Percentiles rank a stretch among this genome's conserved stretches.
Evolutionary conservation across 129 eudicot species (phyloP).

Genomic region (Flaveria sonorensis): DNA sequence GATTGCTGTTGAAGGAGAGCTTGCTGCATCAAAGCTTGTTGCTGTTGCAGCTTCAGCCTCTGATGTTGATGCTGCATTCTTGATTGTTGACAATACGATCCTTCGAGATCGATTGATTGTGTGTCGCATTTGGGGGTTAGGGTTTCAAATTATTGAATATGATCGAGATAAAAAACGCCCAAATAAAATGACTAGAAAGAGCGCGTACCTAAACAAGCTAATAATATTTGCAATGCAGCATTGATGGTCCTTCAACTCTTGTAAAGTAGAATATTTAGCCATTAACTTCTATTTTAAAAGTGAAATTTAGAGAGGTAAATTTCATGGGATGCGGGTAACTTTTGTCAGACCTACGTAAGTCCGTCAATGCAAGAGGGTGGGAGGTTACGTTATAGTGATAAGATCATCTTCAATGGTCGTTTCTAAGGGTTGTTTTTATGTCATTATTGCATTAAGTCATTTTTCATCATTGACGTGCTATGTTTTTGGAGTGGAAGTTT

Average conservation of each 20-base stretch:
- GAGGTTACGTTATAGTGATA: too few species aligned
- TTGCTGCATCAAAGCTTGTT: conserved; percentile 85
- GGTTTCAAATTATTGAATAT: conserved; percentile 37
- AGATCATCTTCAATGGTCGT: too few species aligned
- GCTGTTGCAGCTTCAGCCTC: conserved; percentile 71
- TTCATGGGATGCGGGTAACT: too few species aligned
- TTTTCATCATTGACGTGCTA: too few species aligned
- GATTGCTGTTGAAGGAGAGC: conserved; percentile 94
- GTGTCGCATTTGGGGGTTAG: conserved; percentile 46
- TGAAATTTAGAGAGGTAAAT: too few species aligned
- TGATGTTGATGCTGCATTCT: conserved; percentile 68
- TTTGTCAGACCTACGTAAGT: too few species aligned
- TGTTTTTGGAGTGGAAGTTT: too few species aligned
- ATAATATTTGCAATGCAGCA: conserved; percentile 9
- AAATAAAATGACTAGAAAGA: conserved; percentile 30
- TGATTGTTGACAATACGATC: background rate
- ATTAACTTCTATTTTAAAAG: background rate
- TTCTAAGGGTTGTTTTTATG: too few species aligned
- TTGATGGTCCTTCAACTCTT: conserved; percentile 23
- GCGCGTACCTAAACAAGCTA: conserved; percentile 21
- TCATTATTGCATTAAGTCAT: too few species aligned
- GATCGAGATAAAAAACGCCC: conserved; percentile 25
- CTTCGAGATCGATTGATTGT: conserved; percentile 21
- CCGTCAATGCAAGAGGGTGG: too few species aligned
- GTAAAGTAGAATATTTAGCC: background rate